These are phyloP conservation scores for Coix lacrymajobi DNA, from an alignment of 176 grass and related monocot genomes.

Conservation along the genomic window DNA sequence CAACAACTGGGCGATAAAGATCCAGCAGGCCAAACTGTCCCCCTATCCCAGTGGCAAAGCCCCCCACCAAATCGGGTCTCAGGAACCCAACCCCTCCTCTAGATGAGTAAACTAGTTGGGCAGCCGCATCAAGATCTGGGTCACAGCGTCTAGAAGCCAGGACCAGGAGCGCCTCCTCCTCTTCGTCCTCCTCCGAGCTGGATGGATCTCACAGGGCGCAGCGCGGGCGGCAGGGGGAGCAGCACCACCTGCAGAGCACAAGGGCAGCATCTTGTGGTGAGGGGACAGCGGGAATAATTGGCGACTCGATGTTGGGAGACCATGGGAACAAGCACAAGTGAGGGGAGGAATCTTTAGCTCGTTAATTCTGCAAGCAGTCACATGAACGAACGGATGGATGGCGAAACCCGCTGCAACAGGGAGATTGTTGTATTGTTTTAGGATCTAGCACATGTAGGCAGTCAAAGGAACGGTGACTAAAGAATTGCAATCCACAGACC, in stretches of 20 bases:
- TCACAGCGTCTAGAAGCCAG: conserved; percentile 42
- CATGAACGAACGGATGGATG: conserved; percentile 48
- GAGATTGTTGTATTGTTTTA: conserved; percentile 1
- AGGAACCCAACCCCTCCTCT: conserved; percentile 32
- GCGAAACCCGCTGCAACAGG: conserved; percentile 22
- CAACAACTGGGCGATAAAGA: conserved; percentile 47
- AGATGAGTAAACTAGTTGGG: conserved; percentile 45
- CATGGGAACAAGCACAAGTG: conserved; percentile 60
- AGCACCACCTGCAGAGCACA: conserved; percentile 54
- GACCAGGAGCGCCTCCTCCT: neutral
- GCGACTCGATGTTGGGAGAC: conserved; percentile 73
- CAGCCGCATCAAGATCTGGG: conserved; percentile 53
- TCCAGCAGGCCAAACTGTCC: conserved; percentile 40
- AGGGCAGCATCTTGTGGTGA: conserved; percentile 66
- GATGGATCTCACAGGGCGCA: conserved; percentile 35
- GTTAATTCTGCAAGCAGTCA: conserved; percentile 39
- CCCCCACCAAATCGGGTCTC: conserved; percentile 47
- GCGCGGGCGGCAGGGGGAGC: conserved; percentile 11
- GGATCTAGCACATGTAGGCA: conserved; percentile 36
- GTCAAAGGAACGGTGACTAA: conserved; percentile 49
- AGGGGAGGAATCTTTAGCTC: conserved; percentile 65
- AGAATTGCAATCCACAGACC: conserved; percentile 34
- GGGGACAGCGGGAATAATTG: conserved; percentile 76
- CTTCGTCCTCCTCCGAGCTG: conserved; percentile 27
- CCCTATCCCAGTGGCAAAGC: conserved; percentile 37